phyloP scores from a whole-genome alignment of 2,329 filamentous ascomycete genomes.

The Aspergillus sp. region DNA sequence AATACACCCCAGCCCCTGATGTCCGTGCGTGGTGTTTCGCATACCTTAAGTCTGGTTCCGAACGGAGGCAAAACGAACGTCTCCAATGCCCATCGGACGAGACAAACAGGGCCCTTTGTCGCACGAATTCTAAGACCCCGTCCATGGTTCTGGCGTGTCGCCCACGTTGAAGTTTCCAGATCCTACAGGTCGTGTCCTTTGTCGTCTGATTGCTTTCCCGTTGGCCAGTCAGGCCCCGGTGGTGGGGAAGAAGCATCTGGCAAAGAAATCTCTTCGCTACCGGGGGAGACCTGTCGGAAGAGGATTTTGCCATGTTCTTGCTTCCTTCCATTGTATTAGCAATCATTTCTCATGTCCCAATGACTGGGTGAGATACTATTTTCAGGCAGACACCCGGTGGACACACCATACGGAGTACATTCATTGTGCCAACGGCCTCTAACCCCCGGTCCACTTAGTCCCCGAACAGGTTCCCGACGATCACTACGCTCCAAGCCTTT shows the following conservation, averaged over 20 bases:
- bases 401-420: background rate
- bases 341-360: background rate
- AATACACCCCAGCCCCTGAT: background rate
- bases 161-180: background rate
- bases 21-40: background rate
- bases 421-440: background rate
- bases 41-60: constrained; percentile 6
- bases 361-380: background rate
- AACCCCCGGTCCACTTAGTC: background rate
- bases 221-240: background rate
- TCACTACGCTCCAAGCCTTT: background rate
- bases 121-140: background rate
- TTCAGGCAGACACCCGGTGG: background rate
- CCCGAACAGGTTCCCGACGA: background rate
- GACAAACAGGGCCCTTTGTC: background rate
- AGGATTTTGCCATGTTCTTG: no score
- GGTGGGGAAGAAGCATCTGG: background rate
- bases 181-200: background rate
- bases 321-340: background rate
- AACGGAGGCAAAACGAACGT: background rate
- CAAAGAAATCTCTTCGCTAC: no score
- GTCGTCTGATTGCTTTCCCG: background rate
- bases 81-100: background rate
- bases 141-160: background rate
- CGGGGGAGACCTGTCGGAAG: no score